phyloP scores from a whole-genome alignment of 768 basidiomycete genomes.

The Leccinum imitatum region DNA sequence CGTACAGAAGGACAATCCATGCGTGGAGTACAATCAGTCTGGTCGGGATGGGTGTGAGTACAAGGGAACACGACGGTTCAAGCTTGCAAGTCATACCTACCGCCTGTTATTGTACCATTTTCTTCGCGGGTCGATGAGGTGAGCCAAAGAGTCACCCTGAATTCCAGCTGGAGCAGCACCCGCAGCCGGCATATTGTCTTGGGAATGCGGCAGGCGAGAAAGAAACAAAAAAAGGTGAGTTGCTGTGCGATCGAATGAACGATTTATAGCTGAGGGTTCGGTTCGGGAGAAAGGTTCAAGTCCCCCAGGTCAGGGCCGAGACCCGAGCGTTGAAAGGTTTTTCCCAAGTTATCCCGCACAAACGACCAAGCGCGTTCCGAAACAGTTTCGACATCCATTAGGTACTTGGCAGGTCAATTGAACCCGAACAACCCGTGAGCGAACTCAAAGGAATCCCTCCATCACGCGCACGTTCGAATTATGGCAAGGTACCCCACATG shows the following conservation, averaged over 20 bases:
- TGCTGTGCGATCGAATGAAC: slow-evolving; percentile 9
- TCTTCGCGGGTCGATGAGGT: slow-evolving; percentile 61
- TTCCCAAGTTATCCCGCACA: slow-evolving; percentile 23
- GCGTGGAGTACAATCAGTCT: slow-evolving; percentile 63
- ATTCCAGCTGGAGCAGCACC: slow-evolving; percentile 39
- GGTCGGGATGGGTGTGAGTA: slow-evolving; percentile 2
- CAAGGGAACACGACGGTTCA: neutral
- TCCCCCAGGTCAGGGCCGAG: neutral
- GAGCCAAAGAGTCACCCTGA: slow-evolving; percentile 40
- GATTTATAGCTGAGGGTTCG: slow-evolving; percentile 9
- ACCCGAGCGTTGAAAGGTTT: slow-evolving; percentile 11
- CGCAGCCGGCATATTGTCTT: slow-evolving; percentile 46
- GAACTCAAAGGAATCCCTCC: too few relatives aligned
- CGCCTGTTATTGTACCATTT: slow-evolving; percentile 79
- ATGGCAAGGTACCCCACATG: too few relatives aligned
- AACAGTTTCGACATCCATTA: neutral
- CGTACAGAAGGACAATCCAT: slow-evolving; percentile 69
- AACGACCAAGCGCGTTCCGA: neutral
- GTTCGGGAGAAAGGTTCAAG: slow-evolving; percentile 9
- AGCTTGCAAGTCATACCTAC: too few relatives aligned
- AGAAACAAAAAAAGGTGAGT: neutral
- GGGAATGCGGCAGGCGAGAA: neutral
- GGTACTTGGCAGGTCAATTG: slow-evolving; percentile 2
- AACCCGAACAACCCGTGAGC: neutral
- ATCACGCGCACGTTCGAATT: too few relatives aligned